A percentile compares a stretch with the other conserved stretches of the same genome.
Conservation (phyloP, 2,329 filamentous ascomycete genomes). For the Arthrinium phaeospermum region DNA sequence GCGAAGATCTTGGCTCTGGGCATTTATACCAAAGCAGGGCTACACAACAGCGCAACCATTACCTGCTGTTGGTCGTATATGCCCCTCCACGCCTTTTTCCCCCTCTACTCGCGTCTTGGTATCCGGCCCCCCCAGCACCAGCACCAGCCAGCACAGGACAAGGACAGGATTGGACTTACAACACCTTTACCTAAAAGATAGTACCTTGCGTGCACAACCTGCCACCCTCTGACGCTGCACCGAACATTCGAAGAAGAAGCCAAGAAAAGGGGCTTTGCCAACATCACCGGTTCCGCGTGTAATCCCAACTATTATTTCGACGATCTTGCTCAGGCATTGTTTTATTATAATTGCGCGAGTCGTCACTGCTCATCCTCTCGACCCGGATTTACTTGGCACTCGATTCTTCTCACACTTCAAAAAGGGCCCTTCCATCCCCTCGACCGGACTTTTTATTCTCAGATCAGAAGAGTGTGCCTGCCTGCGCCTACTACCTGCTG, state of each 20-base stretch:
- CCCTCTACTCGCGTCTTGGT: background rate
- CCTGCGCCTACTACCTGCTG: background rate
- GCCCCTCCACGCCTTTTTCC: background rate
- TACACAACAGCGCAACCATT: conserved; percentile 3
- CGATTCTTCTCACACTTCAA: background rate
- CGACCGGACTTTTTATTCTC: background rate
- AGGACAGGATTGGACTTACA: background rate
- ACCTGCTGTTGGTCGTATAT: conserved; percentile 9
- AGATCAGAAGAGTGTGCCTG: background rate
- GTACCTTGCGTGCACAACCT: conserved; percentile 1
- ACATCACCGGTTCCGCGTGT: background rate
- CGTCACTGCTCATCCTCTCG: conserved; percentile 1
- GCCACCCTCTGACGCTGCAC: conserved; percentile 13
- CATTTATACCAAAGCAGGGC: conserved; percentile 16
- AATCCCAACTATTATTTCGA: background rate
- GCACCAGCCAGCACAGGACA: background rate
- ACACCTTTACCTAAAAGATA: conserved; percentile 1
- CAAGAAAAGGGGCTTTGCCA: conserved; percentile 18
- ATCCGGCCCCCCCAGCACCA: background rate
- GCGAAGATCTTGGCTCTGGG: conserved; percentile 16
- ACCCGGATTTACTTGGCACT: background rate
- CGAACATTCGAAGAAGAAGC: conserved; percentile 22
- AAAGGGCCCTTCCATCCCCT: background rate
- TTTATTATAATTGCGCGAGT: background rate
- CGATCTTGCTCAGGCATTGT: conserved; percentile 1